Evolutionary conservation across 805 yeast species (phyloP).

Genomic region (Lipomyces oligophaga): DNA sequence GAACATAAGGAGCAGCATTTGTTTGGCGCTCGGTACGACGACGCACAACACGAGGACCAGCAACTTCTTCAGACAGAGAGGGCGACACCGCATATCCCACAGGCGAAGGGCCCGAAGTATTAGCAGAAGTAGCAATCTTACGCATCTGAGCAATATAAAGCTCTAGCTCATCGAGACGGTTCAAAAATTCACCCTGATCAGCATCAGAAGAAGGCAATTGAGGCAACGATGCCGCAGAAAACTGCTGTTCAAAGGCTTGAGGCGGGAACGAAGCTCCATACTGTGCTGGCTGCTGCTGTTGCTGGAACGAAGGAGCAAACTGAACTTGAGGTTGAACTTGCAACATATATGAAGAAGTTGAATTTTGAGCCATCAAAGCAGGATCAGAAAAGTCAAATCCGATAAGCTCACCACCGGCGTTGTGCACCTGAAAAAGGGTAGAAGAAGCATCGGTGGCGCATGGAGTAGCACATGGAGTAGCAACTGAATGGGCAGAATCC

Average conservation of each 20-base stretch:
- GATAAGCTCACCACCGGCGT: conserved; percentile 26
- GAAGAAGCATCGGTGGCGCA: conserved; percentile 26
- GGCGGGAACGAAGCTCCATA: background rate
- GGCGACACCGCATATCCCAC: background rate
- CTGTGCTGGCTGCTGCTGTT: conserved; percentile 7
- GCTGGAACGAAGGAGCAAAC: conserved; percentile 6
- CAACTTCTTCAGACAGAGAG: background rate
- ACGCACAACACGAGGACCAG: conserved; percentile 18
- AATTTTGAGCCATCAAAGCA: conserved; percentile 4
- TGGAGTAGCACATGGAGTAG: too few relatives aligned
- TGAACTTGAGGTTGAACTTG: conserved; percentile 19
- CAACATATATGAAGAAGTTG: conserved; percentile 18
- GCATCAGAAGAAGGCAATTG: conserved; percentile 5
- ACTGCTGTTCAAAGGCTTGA: background rate
- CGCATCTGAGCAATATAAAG: conserved; percentile 27
- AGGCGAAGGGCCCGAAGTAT: background rate
- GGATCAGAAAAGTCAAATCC: conserved; percentile 24
- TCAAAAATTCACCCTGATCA: conserved; percentile 19
- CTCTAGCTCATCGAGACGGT: conserved; percentile 27
- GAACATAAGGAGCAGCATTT: conserved; percentile 14
- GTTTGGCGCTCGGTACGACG: conserved; percentile 25
- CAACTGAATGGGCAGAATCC: conserved; percentile 9
- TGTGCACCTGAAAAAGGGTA: conserved; percentile 20
- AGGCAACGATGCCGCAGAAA: background rate
- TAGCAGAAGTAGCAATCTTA: conserved; percentile 7